Evolutionary conservation across 306 rosid species (phyloP).

Genomic region (Cotoneaster glaucophyllus): DNA sequence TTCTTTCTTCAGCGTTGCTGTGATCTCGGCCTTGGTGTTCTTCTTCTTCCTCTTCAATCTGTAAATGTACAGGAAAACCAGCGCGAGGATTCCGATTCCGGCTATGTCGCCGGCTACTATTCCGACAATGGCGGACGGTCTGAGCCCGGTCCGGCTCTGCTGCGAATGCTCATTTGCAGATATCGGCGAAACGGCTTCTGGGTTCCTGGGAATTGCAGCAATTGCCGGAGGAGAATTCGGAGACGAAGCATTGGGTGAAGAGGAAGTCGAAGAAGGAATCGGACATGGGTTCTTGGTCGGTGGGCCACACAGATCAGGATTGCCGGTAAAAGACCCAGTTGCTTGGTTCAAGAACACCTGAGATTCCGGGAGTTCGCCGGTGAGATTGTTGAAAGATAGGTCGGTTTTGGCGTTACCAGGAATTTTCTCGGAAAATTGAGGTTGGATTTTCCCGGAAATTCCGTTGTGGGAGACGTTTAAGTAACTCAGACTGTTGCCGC

Average conservation of each 20-base stretch:
- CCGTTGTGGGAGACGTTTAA: slow-evolving; percentile 62
- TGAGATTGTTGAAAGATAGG: slow-evolving; percentile 63
- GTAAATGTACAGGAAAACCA: slow-evolving; percentile 46
- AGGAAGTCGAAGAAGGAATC: slow-evolving; percentile 50
- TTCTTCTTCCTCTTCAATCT: slow-evolving; percentile 43
- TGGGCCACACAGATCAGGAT: slow-evolving; percentile 56
- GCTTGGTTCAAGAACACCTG: slow-evolving; percentile 36
- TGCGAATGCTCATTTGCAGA: slow-evolving; percentile 8
- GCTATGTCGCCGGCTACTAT: slow-evolving; percentile 63
- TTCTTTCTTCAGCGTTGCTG: slow-evolving; percentile 27
- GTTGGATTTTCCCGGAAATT: slow-evolving; percentile 57
- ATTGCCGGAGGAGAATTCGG: slow-evolving; percentile 78
- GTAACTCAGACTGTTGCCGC: slow-evolving; percentile 40
- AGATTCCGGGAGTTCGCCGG: slow-evolving; percentile 55
- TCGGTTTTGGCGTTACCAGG: slow-evolving; percentile 58
- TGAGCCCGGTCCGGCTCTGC: slow-evolving; percentile 30
- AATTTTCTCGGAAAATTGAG: slow-evolving; percentile 36
- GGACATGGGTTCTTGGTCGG: slow-evolving; percentile 43
- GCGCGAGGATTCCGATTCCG: slow-evolving; percentile 44
- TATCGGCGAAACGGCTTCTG: slow-evolving; percentile 6
- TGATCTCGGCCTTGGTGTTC: slow-evolving; percentile 1
- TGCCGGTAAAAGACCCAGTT: slow-evolving; percentile 40
- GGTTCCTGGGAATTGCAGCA: slow-evolving; percentile 66
- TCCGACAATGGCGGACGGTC: slow-evolving; percentile 48
- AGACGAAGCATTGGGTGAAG: slow-evolving; percentile 25